Conservation (phyloP, 345 rosid species). For the Brassica cretica region DNA sequence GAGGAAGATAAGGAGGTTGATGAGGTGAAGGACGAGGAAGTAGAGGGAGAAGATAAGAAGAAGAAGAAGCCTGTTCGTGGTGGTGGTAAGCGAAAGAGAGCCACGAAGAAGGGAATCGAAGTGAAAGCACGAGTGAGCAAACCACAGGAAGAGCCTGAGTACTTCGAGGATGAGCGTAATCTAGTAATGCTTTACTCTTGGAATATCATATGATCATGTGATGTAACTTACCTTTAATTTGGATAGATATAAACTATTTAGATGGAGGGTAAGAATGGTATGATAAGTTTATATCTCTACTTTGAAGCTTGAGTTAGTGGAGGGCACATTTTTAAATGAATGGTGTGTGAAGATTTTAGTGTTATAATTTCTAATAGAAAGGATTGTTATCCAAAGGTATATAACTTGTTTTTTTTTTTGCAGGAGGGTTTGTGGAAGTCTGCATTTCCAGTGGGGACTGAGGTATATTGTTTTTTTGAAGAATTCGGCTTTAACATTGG, state of each 20-base stretch:
- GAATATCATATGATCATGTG: neutral
- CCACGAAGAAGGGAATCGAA: constrained; percentile 20
- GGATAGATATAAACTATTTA: neutral
- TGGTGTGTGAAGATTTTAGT: neutral
- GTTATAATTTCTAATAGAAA: neutral
- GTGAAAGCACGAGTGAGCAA: constrained; percentile 45
- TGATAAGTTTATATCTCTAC: neutral
- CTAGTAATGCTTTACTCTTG: constrained; percentile 50
- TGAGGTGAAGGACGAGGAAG: constrained; percentile 5
- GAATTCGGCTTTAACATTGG: constrained; percentile 6
- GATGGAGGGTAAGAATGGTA: neutral
- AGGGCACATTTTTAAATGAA: no score
- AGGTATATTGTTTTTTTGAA: constrained; percentile 49
- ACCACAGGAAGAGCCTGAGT: constrained; percentile 67
- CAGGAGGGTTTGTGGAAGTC: constrained; percentile 87
- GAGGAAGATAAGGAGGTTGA: constrained; percentile 6
- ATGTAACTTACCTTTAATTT: neutral
- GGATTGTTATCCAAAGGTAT: constrained; percentile 46
- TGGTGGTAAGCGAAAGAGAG: constrained; percentile 32
- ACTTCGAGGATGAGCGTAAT: constrained; percentile 80
- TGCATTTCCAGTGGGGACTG: constrained; percentile 83
- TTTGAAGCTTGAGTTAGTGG: no score
- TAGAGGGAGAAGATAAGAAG: neutral
- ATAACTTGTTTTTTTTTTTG: neutral
- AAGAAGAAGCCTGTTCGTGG: constrained; percentile 18